Conservation (phyloP, 129 eudicot species). For the Artemisia annua region DNA sequence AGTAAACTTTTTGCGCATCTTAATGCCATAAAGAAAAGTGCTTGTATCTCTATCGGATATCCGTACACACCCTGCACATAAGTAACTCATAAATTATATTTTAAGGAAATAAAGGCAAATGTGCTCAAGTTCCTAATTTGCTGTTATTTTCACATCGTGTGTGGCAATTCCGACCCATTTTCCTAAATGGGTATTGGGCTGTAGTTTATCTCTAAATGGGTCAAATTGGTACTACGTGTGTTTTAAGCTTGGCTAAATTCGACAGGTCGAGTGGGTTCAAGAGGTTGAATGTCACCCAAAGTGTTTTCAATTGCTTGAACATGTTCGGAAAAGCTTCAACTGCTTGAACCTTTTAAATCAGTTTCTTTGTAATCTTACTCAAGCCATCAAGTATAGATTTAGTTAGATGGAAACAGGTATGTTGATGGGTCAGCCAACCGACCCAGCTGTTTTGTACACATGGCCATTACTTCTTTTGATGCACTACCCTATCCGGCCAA, state of each 20-base stretch:
- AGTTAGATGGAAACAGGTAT: too few species aligned
- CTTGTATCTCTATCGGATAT: slow-evolving; percentile 94
- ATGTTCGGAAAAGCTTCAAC: too few species aligned
- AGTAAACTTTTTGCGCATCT: slow-evolving; percentile 77
- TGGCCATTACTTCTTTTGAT: not conserved
- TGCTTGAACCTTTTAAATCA: too few species aligned
- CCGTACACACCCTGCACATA: slow-evolving; percentile 83
- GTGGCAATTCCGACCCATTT: too few species aligned
- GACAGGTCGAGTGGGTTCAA: not conserved
- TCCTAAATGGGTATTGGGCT: too few species aligned
- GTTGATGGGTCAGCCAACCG: not conserved
- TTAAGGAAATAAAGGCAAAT: not conserved
- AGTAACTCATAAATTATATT: not conserved
- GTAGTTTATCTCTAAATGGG: too few species aligned
- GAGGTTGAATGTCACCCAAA: not conserved
- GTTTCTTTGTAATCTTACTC: not conserved
- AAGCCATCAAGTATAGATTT: not conserved
- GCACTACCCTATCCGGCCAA: not conserved
- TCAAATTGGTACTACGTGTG: not conserved
- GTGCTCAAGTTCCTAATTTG: not conserved
- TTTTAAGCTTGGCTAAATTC: not conserved
- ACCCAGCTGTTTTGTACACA: not conserved
- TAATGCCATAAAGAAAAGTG: slow-evolving; percentile 93
- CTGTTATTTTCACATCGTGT: not conserved
- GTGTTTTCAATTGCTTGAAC: slow-evolving; percentile 4